Conservation (phyloP, 306 rosid species). For the Cajanus cajan region DNA sequence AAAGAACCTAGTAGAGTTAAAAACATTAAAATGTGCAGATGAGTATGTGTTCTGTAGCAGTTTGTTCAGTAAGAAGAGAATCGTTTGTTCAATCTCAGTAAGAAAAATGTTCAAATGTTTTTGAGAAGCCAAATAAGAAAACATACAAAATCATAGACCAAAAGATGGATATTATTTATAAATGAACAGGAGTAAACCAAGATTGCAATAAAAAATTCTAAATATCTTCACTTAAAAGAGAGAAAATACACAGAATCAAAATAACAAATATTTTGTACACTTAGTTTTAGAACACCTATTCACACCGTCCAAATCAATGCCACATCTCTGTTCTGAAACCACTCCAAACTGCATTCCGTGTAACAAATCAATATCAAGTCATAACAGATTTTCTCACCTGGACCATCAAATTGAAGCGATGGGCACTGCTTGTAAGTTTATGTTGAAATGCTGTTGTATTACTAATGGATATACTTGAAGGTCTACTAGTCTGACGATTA, state of each 20-base stretch:
- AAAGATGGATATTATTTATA: neutral
- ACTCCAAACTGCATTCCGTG: slow-evolving; percentile 10
- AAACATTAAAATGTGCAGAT: slow-evolving; percentile 1
- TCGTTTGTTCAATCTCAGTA: neutral
- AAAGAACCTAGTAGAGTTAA: neutral
- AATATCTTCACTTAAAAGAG: neutral
- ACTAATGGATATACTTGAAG: slow-evolving; percentile 47
- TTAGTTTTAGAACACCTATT: neutral
- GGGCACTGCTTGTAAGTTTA: slow-evolving; percentile 93
- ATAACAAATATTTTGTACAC: slow-evolving; percentile 9
- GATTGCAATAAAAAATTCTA: neutral
- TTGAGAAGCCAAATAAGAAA: slow-evolving; percentile 12
- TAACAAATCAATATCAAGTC: neutral
- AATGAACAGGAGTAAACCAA: slow-evolving; percentile 2
- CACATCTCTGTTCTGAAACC: slow-evolving; percentile 4
- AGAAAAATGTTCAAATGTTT: neutral
- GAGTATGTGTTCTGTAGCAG: neutral
- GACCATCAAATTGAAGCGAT: slow-evolving; percentile 98
- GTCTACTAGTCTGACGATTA: slow-evolving; percentile 68
- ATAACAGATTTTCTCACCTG: slow-evolving; percentile 65
- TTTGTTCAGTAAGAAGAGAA: neutral
- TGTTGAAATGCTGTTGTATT: slow-evolving; percentile 67
- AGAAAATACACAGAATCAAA: neutral
- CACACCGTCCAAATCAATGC: slow-evolving; percentile 17
- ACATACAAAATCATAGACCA: slow-evolving; percentile 8